Evolutionary conservation across 805 yeast species (phyloP), one percentile per base, ranked within the genome.

Genomic region (Suhomyces prunicola): DNA sequence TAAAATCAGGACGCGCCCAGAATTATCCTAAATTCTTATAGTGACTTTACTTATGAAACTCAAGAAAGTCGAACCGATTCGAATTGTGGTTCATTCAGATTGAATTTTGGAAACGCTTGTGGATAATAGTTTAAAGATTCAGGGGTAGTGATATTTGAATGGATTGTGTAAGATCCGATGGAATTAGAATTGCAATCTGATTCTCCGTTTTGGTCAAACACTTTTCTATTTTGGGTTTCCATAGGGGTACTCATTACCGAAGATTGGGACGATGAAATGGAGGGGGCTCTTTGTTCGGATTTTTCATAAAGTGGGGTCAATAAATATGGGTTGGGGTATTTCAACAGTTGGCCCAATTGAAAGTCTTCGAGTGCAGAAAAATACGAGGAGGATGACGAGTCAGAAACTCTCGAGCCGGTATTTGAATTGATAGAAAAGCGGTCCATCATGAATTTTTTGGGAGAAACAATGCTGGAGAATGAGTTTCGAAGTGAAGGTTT

Each of bases 171-270:
- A 12, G 49, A 47, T 13, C 42, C 35, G 6, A 35, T 12, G 27
- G 49, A 41, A 19, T 48, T 26, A 17, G 46, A 48, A 17, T 40
- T 40, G 23, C 17, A 23, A 13, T 48, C 41, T 27, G 35, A 12
- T 8, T 19, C 27, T n/a, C 23, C 36, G 9, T 9, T 3, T 15
- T 29, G 22, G 19, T 42, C 49, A n/a, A 5, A 39, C 4, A 29
- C 39, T 40, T 48, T 26, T 7, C 7, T 6, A 24, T 26, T n/a
- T 19, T 39, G 27, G 7, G 47, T 15, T 23, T 44, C 46, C 15
- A 49, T 60, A 22, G 51, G 42, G n/a, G 55, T 57, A 50, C 65
- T 61, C 60, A 60, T 60, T 3, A 61, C 57, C 8, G 65, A 60
- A 6, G 65, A 59, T 4, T 53, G 48, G n/a, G 61, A 52, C 7